Base-by-base conservation (phyloP, 768 basidiomycete species). In the Pleurotus cornucopiae region DNA sequence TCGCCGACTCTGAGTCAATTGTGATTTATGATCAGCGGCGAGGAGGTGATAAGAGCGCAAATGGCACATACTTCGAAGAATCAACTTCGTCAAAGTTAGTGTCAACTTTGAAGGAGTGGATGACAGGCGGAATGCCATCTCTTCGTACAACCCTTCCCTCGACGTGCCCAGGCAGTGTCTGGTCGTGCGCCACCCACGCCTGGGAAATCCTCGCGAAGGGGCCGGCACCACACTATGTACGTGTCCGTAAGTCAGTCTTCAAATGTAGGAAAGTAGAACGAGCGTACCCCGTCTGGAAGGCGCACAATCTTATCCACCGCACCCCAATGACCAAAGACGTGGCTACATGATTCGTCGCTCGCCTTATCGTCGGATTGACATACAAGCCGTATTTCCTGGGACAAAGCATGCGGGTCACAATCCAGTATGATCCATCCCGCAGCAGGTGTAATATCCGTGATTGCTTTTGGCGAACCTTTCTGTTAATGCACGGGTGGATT, bases 81-180 rank as follows among this genome's bases (percentile, higher is more conserved):
- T 52, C 49, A 12, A 16, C 38, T 20, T 16, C 21, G 34, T 52
- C 34, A 34, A 34, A 52, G 12, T 26, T 38, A 12, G 34, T 40
- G 37, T 52, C 49, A 23, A 52, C 49, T 18, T 40, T 38, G 49
- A 52, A 38, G 30, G 40, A n/a, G 16, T 52, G 49, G 13, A 52
- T 38, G n/a, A 39, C 13, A 40, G 49, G 49, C 21, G 37, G 37
- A 18, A 40, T 38, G 21, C 49, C 49, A 40, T 52, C 49, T n/a
- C 49, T 34, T 18, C 49, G 38, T 14, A 38, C 40, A 34, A 52
- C 37, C 21, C 40, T n/a, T 41, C 55, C 51, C 1, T 62, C 63
- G 37, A 52, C 38, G 20, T 52, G 49, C 7, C 49, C 49, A 14
- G 49, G 49, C 18, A 52, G 7, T 20, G 30, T 25, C 20, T 52